Conservation (phyloP, 768 basidiomycete species). For the Lactifluus subvellereus region DNA sequence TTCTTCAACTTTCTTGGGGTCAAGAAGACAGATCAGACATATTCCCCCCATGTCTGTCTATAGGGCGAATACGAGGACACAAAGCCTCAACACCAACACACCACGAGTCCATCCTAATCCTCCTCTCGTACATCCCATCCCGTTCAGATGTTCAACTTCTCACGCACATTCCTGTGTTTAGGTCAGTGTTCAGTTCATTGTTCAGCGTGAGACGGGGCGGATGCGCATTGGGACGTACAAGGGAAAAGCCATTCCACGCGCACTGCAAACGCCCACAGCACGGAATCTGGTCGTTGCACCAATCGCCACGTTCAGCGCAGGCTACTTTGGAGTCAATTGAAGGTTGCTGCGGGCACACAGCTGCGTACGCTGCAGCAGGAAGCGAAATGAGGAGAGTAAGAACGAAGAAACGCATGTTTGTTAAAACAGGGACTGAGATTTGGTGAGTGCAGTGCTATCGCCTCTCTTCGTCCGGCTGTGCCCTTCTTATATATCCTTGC, state of each 20-base stretch:
- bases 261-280: not conserved
- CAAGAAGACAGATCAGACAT: too few species aligned
- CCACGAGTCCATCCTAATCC: too few species aligned
- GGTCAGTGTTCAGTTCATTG: too few species aligned
- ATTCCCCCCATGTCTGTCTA: too few species aligned
- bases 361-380: constrained; percentile 1
- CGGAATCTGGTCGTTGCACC: not conserved
- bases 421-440: not conserved
- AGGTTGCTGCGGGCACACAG: not conserved
- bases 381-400: not conserved
- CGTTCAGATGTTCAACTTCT: not conserved
- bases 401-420: not conserved
- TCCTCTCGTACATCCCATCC: not conserved
- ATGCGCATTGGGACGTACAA: not conserved
- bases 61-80: too few species aligned
- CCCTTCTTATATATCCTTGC: not conserved
- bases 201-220: not conserved
- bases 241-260: not conserved
- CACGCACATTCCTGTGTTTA: not conserved
- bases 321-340: not conserved
- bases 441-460: not conserved
- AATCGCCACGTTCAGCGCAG: not conserved
- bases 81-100: too few species aligned
- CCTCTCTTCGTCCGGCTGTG: not conserved
- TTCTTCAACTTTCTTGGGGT: too few species aligned